Evolutionary conservation across 805 yeast genomes (phyloP).

Genomic region (Candida andamanensis): DNA sequence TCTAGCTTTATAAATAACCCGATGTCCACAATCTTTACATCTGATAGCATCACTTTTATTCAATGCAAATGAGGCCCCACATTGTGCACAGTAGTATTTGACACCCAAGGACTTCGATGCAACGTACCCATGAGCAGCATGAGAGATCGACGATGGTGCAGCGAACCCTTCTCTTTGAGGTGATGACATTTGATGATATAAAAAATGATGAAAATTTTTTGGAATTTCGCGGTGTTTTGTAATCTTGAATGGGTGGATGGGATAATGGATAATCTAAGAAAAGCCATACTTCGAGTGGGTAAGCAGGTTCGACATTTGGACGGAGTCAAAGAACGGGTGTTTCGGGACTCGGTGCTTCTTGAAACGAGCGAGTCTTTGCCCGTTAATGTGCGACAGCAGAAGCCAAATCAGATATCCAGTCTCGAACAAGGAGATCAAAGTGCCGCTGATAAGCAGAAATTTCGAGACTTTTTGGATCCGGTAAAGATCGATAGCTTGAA

Average conservation of each 20-base stretch:
- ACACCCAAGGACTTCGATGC: conserved; percentile 66
- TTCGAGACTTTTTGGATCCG: conserved; percentile 29
- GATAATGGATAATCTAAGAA: conserved; percentile 6
- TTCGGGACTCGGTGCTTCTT: background rate
- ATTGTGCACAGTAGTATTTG: conserved; percentile 92
- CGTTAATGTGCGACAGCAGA: background rate
- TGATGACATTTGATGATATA: conserved; percentile 30
- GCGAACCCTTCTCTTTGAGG: conserved; percentile 82
- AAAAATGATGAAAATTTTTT: background rate
- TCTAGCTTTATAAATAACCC: conserved; percentile 95
- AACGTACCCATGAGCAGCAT: conserved; percentile 81
- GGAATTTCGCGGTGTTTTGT: too few relatives aligned
- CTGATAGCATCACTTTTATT: conserved; percentile 94
- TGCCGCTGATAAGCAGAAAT: conserved; percentile 4
- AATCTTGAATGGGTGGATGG: too few relatives aligned
- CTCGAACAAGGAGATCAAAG: background rate
- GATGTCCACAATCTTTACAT: conserved; percentile 97
- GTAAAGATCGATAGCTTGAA: conserved; percentile 30
- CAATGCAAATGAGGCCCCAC: conserved; percentile 83
- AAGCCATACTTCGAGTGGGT: conserved; percentile 5
- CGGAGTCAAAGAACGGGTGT: conserved; percentile 1
- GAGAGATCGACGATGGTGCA: conserved; percentile 68
- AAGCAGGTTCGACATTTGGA: conserved; percentile 4
- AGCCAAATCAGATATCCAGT: too few relatives aligned
- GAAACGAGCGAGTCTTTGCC: too few relatives aligned